Evolutionary conservation across 768 basidiomycete genomes (phyloP).

Genomic region (Macrolepiota albuminosa): DNA sequence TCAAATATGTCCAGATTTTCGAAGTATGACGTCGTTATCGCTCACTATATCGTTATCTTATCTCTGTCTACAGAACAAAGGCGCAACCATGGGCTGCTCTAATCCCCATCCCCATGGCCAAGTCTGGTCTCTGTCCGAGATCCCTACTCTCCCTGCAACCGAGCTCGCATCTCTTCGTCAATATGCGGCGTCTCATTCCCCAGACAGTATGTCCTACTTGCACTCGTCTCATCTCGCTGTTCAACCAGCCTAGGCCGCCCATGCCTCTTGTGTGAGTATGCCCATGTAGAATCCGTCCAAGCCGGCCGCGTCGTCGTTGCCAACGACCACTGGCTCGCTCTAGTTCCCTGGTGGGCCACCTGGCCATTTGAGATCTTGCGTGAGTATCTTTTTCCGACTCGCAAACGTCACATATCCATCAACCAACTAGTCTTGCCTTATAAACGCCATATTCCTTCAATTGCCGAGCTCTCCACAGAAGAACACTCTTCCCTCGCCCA

Average conservation of each 20-base stretch:
- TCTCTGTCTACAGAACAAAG: constrained; percentile 68
- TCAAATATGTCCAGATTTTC: constrained; percentile 84
- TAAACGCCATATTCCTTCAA: constrained; percentile 71
- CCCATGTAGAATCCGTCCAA: constrained; percentile 50
- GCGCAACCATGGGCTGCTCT: constrained; percentile 91
- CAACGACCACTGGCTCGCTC: constrained; percentile 74
- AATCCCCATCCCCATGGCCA: constrained; percentile 96
- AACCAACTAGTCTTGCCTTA: constrained; percentile 60
- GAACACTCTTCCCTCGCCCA: constrained; percentile 67
- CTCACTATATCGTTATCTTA: not conserved
- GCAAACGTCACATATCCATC: not conserved
- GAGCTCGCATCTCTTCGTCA: constrained; percentile 55
- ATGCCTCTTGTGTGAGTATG: constrained; percentile 80
- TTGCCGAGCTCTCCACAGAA: constrained; percentile 51
- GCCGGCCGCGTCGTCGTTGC: constrained; percentile 61
- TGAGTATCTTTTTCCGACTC: constrained; percentile 24
- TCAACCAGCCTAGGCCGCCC: constrained; percentile 36
- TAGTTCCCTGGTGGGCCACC: constrained; percentile 94
- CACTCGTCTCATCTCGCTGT: not conserved
- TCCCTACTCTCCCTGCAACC: constrained; percentile 66
- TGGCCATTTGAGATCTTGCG: constrained; percentile 89
- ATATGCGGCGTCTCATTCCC: constrained; percentile 36
- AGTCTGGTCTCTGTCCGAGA: constrained; percentile 71
- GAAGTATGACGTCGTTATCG: constrained; percentile 46
- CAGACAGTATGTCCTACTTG: constrained; percentile 28